Evolutionary conservation across 768 basidiomycete species (phyloP).

Genomic region (Leucocoprinus sp.): DNA sequence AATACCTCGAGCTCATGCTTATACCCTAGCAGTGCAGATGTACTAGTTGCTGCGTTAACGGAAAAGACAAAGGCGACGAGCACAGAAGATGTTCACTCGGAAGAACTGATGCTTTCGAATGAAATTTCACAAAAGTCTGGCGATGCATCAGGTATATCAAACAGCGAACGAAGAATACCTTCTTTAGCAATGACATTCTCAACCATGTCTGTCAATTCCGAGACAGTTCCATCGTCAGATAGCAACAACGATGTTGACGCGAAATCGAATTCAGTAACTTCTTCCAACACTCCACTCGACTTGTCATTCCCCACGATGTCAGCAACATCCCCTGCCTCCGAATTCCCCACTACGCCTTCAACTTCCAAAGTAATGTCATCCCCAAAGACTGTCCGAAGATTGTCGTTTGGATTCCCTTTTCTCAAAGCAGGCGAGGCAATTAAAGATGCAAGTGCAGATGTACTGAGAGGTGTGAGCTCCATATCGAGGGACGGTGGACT

Average conservation of each 20-base stretch:
- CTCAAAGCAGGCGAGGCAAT: constrained; percentile 20
- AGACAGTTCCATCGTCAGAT: background rate
- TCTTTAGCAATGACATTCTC: background rate
- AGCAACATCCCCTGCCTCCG: background rate
- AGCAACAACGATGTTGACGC: background rate
- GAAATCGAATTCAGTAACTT: background rate
- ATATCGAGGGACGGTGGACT: constrained; percentile 15
- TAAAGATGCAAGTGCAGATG: constrained; percentile 24
- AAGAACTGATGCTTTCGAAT: constrained; percentile 1
- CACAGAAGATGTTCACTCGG: constrained; percentile 13
- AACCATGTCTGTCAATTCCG: background rate
- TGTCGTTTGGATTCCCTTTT: constrained; percentile 25
- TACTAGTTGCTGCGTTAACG: constrained; percentile 5
- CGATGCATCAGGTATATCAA: background rate
- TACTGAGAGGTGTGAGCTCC: constrained; percentile 36
- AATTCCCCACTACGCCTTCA: background rate
- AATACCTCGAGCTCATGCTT: constrained; percentile 23
- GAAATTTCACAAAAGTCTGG: constrained; percentile 1
- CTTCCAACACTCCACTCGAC: background rate
- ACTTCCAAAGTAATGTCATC: background rate
- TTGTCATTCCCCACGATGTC: background rate
- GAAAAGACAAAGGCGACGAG: constrained; percentile 11
- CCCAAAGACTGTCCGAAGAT: constrained; percentile 14
- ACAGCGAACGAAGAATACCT: background rate
- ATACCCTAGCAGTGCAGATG: constrained; percentile 4